Evolutionary conservation across 1,284 basidiomycete species (phyloP).

Genomic region (Papiliotrema fonsecae): DNA sequence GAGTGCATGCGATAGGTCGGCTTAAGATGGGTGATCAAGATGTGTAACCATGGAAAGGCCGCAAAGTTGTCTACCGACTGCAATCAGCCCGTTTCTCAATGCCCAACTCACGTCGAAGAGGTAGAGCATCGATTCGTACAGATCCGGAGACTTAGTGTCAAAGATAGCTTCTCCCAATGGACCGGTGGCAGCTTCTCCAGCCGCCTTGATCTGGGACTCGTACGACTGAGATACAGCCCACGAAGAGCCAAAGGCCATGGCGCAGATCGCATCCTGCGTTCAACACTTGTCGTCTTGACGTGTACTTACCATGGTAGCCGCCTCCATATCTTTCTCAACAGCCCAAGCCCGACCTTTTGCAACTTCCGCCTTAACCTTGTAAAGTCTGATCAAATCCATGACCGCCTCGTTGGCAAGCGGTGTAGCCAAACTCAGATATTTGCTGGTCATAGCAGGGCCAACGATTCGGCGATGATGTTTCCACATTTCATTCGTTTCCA

Average conservation of each 20-base stretch:
- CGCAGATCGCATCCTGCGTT: constrained; percentile 25
- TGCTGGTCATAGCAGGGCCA: constrained; percentile 29
- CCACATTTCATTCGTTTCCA: constrained; percentile 21
- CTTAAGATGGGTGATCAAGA: constrained; percentile 15
- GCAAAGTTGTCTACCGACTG: constrained; percentile 20
- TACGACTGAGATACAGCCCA: constrained; percentile 16
- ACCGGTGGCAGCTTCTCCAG: not conserved
- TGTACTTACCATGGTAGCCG: constrained; percentile 21
- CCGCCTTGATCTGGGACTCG: constrained; percentile 7
- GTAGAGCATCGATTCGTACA: constrained; percentile 3
- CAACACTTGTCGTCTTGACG: not conserved
- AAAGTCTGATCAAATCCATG: constrained; percentile 17
- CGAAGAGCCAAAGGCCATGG: constrained; percentile 30
- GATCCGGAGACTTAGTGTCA: not conserved
- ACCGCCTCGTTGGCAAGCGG: constrained; percentile 21
- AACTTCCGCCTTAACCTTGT: constrained; percentile 13
- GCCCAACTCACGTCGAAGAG: not conserved
- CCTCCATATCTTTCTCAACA: constrained; percentile 16
- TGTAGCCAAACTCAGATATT: constrained; percentile 25
- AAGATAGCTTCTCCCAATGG: constrained; percentile 15
- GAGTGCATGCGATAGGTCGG: constrained; percentile 15
- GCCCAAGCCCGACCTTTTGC: constrained; percentile 8
- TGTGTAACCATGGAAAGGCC: constrained; percentile 15
- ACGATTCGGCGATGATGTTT: constrained; percentile 29
- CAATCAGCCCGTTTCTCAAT: constrained; percentile 5